Evolutionary conservation across 768 basidiomycete genomes (phyloP).

Genomic region (Tubosaeta brunneosetosa): DNA sequence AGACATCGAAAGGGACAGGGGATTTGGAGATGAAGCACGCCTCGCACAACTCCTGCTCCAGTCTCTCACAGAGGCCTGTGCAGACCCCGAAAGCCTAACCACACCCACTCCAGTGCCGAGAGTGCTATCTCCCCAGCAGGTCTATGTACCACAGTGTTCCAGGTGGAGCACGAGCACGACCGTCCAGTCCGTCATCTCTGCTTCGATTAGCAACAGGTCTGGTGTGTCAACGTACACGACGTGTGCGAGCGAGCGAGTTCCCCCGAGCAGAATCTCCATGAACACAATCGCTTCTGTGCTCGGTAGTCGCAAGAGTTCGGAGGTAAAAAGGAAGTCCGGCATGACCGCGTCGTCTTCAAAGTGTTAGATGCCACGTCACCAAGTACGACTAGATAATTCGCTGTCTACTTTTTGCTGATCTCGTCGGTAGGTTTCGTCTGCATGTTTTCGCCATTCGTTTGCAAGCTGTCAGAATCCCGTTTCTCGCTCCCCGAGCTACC

Average conservation of each 20-base stretch:
- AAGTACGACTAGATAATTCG: background rate
- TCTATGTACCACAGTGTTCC: conserved; percentile 20
- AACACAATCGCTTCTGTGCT: conserved; percentile 23
- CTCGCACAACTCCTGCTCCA: conserved; percentile 30
- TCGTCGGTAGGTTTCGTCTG: background rate
- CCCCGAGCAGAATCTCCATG: conserved; percentile 24
- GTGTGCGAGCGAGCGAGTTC: conserved; percentile 23
- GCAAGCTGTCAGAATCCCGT: conserved; percentile 1
- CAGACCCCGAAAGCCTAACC: conserved; percentile 1
- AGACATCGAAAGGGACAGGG: conserved; percentile 15
- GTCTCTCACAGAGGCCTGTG: conserved; percentile 18
- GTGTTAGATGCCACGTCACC: conserved; percentile 6
- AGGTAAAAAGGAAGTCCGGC: conserved; percentile 23
- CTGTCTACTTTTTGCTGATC: conserved; percentile 1
- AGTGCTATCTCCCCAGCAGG: conserved; percentile 13
- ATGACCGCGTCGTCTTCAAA: conserved; percentile 25
- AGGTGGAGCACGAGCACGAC: conserved; percentile 33
- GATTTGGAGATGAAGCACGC: conserved; percentile 26
- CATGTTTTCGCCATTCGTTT: background rate
- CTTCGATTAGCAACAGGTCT: conserved; percentile 23
- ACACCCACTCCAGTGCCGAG: conserved; percentile 2
- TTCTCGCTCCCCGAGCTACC: background rate
- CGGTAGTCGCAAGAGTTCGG: conserved; percentile 27
- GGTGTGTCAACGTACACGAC: conserved; percentile 27
- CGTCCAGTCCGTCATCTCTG: conserved; percentile 22